Conservation (phyloP, 1,139 yeast species). For the Maudiozyma humilis region DNA sequence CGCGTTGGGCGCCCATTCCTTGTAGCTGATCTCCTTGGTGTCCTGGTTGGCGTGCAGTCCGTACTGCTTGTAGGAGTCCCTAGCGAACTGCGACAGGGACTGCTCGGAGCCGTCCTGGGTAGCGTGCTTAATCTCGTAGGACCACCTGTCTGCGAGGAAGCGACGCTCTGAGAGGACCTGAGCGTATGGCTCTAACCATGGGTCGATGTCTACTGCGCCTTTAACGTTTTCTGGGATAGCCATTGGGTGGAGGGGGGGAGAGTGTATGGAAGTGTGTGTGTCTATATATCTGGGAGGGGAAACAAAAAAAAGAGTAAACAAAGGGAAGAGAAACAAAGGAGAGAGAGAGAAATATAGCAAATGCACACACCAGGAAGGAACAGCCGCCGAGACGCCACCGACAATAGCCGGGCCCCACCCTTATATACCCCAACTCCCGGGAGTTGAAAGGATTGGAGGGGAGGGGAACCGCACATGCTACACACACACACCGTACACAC, state of each 20-base stretch:
- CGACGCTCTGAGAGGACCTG: constrained; percentile 49
- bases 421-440: too few species aligned
- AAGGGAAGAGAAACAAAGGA: too few species aligned
- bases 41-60: constrained; percentile 61
- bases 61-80: constrained; percentile 51
- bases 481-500: too few species aligned
- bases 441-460: too few species aligned
- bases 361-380: too few species aligned
- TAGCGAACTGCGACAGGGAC: constrained; percentile 38
- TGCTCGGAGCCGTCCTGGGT: constrained; percentile 29
- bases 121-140: constrained; percentile 30
- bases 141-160: constrained; percentile 51
- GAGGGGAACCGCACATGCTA: too few species aligned
- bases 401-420: too few species aligned
- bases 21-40: constrained; percentile 50
- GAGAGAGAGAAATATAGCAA: too few species aligned
- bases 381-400: too few species aligned
- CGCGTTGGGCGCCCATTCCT: constrained; percentile 91
- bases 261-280: neutral
- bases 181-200: constrained; percentile 81
- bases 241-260: too few species aligned
- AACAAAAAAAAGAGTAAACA: too few species aligned
- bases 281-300: too few species aligned
- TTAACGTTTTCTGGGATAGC: constrained; percentile 37
- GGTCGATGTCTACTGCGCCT: constrained; percentile 65